Conservation (phyloP, 2,329 filamentous ascomycete species). For the Colletotrichum endophyticum region DNA sequence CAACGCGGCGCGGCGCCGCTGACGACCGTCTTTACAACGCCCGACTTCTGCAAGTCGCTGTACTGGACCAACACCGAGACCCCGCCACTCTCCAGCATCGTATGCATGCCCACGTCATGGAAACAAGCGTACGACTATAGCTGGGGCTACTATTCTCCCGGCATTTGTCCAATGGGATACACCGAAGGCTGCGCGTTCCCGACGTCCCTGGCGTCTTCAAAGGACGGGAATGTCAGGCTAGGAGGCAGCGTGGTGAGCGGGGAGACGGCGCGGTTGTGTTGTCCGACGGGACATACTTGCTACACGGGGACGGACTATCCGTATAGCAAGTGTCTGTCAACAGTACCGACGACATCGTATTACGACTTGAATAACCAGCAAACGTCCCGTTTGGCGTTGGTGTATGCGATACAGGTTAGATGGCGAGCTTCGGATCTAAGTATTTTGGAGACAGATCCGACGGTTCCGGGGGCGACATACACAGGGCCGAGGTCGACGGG, state of each 20-base stretch:
- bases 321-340: conserved; percentile 21
- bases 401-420: conserved; percentile 24
- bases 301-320: not conserved
- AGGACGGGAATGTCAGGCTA: not conserved
- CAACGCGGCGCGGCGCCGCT: conserved; percentile 12
- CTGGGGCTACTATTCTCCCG: conserved; percentile 23
- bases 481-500: not conserved
- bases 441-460: conserved; percentile 23
- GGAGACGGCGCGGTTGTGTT: conserved; percentile 11
- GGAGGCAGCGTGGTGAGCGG: conserved; percentile 1
- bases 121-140: conserved; percentile 12
- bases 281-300: conserved; percentile 9
- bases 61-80: conserved; percentile 17
- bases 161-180: conserved; percentile 21
- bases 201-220: not conserved
- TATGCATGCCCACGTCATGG: conserved; percentile 18
- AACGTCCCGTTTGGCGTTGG: conserved; percentile 7
- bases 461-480: conserved; percentile 21
- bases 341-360: conserved; percentile 11
- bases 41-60: conserved; percentile 2
- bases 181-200: conserved; percentile 17
- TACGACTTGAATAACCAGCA: not conserved
- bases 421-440: conserved; percentile 23
- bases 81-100: conserved; percentile 13
- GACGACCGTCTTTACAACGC: conserved; percentile 19